These are phyloP conservation scores for Beta vulgaris DNA, from an alignment of 148 eudicot genomes.

Conservation along the genomic window DNA sequence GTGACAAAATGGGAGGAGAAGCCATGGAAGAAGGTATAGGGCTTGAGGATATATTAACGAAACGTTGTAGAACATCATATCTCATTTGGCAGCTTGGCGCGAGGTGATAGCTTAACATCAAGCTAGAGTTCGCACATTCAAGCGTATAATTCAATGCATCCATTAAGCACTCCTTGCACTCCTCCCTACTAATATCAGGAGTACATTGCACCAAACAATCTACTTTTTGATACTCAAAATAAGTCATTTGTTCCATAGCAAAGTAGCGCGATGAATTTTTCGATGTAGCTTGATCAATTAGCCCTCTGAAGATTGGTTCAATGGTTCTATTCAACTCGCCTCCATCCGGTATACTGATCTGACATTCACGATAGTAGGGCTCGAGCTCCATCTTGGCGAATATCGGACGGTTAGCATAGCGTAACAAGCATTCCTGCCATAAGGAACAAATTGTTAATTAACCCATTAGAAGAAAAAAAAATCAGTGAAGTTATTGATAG, in stretches of 20 bases:
- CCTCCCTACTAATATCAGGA: neutral
- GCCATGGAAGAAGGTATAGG: neutral
- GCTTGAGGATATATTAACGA: neutral
- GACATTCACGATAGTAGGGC: neutral
- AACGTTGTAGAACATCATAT: neutral
- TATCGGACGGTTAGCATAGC: neutral
- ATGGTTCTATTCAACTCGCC: neutral
- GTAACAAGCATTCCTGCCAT: conserved; percentile 2
- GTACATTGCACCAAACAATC: conserved; percentile 8
- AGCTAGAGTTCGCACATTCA: neutral
- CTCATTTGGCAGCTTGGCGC: neutral
- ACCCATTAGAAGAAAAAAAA: neutral
- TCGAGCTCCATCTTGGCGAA: neutral
- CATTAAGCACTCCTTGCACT: neutral
- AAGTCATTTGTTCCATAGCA: neutral
- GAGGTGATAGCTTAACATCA: neutral
- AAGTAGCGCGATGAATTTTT: neutral
- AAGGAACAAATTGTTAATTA: neutral
- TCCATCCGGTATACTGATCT: neutral
- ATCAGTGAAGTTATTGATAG: no score
- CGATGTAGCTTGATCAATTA: neutral
- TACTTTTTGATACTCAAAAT: neutral
- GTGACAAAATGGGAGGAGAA: neutral
- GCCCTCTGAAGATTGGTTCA: neutral
- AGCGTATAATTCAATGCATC: neutral